These are phyloP conservation scores for Tolypocladium album DNA, from an alignment of 2,329 filamentous ascomycete genomes.

Conservation along the genomic window DNA sequence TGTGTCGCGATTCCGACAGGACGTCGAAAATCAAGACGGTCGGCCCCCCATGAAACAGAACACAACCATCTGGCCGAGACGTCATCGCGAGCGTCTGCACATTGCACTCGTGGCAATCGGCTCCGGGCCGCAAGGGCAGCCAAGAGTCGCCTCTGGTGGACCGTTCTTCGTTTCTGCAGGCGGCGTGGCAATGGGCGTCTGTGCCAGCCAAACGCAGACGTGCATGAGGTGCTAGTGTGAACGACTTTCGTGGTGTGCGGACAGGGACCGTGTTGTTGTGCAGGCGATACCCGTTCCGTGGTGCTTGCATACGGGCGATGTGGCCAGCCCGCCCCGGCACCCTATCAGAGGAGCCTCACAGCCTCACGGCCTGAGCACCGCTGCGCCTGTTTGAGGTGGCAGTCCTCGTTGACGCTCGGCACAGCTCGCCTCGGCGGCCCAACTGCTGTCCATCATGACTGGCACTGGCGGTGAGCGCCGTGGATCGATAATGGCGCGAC, in stretches of 20 bases:
- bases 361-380: not conserved
- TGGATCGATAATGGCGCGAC: not conserved
- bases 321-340: not conserved
- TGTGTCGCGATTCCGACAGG: not conserved
- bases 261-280: not conserved
- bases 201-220: not conserved
- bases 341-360: not conserved
- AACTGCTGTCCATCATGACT: not conserved
- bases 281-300: not conserved
- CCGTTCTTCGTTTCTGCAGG: not conserved
- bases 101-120: not conserved
- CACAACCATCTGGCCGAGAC: not conserved
- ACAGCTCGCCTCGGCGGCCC: not conserved
- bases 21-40: not conserved
- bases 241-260: not conserved
- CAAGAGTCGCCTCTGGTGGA: not conserved
- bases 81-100: not conserved
- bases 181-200: not conserved
- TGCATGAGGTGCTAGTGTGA: not conserved
- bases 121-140: not conserved
- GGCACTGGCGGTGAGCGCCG: not conserved
- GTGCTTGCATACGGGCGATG: not conserved
- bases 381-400: slow-evolving; percentile 1
- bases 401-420: not conserved
- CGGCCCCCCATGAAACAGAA: not conserved